These are phyloP conservation scores for Claviceps lovelessii DNA, from an alignment of 2,329 filamentous ascomycete species.

Conservation along the genomic window DNA sequence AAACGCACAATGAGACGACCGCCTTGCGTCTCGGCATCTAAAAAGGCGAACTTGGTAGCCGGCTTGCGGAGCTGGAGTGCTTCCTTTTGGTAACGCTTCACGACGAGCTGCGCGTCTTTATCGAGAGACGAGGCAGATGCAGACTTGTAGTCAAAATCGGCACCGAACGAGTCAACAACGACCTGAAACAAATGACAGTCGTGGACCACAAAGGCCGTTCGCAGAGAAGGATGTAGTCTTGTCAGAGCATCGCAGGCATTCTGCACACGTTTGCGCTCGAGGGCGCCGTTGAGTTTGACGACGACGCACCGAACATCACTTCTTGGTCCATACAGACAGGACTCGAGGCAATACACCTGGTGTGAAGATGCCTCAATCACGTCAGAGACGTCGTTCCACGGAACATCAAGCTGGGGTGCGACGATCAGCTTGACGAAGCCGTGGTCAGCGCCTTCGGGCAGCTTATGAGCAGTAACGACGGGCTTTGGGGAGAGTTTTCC, in stretches of 20 bases:
- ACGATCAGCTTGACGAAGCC: slow-evolving; percentile 27
- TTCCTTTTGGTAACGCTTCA: slow-evolving; percentile 28
- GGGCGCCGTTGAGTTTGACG: slow-evolving; percentile 30
- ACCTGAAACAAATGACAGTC: slow-evolving; percentile 34
- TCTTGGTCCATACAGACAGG: slow-evolving; percentile 28
- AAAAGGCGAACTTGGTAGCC: slow-evolving; percentile 34
- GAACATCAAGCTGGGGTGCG: slow-evolving; percentile 27
- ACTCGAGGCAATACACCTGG: slow-evolving; percentile 34
- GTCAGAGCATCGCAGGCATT: slow-evolving; percentile 30
- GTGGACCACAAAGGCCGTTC: slow-evolving; percentile 37
- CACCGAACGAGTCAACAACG: slow-evolving; percentile 26
- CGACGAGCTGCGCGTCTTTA: slow-evolving; percentile 23
- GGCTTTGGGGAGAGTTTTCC: slow-evolving; percentile 1
- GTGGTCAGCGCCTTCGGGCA: slow-evolving; percentile 12
- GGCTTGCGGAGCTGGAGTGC: slow-evolving; percentile 28
- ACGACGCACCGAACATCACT: slow-evolving; percentile 34
- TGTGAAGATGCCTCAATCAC: slow-evolving; percentile 33
- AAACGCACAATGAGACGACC: slow-evolving; percentile 34
- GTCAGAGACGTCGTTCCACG: slow-evolving; percentile 29
- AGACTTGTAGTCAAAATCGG: slow-evolving; percentile 29
- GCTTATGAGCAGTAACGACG: slow-evolving; percentile 4
- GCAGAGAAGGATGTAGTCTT: slow-evolving; percentile 34
- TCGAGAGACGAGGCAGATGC: slow-evolving; percentile 27
- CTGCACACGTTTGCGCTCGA: slow-evolving; percentile 29
- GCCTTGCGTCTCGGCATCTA: slow-evolving; percentile 34